These are phyloP conservation scores for Symbiodinium pilosum DNA, from an alignment of 73 alveolate species.

Conservation along the genomic window DNA sequence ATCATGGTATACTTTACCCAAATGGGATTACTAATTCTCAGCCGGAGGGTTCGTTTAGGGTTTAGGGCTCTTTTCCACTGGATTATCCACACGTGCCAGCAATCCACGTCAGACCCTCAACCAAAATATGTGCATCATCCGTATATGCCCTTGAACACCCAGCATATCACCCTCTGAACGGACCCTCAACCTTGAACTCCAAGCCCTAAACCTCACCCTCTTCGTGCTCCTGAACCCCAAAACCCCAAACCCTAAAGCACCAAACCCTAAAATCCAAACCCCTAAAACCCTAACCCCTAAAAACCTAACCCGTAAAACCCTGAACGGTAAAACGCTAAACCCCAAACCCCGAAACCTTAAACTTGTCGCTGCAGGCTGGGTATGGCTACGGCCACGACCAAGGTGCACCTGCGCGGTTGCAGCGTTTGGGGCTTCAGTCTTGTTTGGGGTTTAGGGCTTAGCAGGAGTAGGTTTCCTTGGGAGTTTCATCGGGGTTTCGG, in stretches of 20 bases:
- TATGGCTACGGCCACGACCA: conserved; percentile 12
- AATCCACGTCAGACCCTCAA: too few species aligned
- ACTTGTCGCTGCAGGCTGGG: not conserved
- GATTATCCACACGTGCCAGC: too few species aligned
- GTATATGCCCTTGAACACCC: too few species aligned
- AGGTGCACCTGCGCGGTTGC: not conserved
- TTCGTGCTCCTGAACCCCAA: not conserved
- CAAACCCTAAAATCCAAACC: not conserved
- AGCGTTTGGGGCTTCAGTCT: not conserved
- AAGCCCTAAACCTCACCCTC: not conserved
- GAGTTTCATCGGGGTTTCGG: too few species aligned
- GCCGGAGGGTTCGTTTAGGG: too few species aligned
- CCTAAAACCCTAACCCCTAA: not conserved
- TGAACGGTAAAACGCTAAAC: not conserved
- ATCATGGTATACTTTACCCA: too few species aligned
- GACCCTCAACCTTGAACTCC: not conserved
- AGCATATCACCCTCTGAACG: too few species aligned
- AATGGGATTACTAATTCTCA: too few species aligned
- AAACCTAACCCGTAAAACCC: not conserved
- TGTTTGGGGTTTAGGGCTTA: not conserved
- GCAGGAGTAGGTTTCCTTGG: too few species aligned
- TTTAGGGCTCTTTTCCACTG: too few species aligned
- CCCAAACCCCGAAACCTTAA: not conserved
- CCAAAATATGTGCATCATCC: too few species aligned
- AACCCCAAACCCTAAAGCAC: not conserved